phyloP scores from a whole-genome alignment of 495 filamentous ascomycete genomes.

The Pyrenula aspistea region DNA sequence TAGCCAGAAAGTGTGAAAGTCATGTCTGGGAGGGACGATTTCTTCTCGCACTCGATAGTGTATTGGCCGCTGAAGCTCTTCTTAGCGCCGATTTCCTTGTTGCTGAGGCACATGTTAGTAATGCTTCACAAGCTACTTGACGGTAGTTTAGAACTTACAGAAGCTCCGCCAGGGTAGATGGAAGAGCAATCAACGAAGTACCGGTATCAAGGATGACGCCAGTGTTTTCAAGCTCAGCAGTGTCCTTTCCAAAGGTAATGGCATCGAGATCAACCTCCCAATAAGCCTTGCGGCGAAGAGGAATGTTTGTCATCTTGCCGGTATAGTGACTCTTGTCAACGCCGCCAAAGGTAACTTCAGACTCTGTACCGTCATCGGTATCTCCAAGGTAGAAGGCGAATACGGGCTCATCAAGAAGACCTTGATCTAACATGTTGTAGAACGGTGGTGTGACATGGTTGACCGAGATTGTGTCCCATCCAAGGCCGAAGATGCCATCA shows the following conservation, averaged over 20 bases:
- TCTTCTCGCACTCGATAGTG: conserved; percentile 77
- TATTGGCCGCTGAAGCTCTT: conserved; percentile 95
- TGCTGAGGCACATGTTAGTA: conserved; percentile 35
- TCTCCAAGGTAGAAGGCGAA: conserved; percentile 93
- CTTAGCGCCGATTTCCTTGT: conserved; percentile 95
- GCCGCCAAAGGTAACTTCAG: conserved; percentile 87
- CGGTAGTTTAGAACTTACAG: conserved; percentile 39
- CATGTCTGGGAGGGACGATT: conserved; percentile 71
- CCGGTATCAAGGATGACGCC: conserved; percentile 97
- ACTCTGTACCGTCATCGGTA: conserved; percentile 62
- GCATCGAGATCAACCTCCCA: conserved; percentile 97
- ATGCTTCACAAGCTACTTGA: conserved; percentile 8
- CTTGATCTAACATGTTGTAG: conserved; percentile 88
- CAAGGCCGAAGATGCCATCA: conserved; percentile 94
- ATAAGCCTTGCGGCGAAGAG: conserved; percentile 95
- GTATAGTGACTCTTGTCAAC: conserved; percentile 76
- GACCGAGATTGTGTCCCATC: conserved; percentile 90
- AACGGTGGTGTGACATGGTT: conserved; percentile 91
- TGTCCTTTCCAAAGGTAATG: conserved; percentile 73
- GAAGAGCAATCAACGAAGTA: conserved; percentile 94
- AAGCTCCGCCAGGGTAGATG: conserved; percentile 85
- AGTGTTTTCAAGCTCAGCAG: conserved; percentile 81
- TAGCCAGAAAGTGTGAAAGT: conserved; percentile 78
- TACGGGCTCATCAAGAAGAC: conserved; percentile 77
- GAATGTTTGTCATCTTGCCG: conserved; percentile 84